phyloP scores from a whole-genome alignment of 345 rosid genomes.

The Orychophragmus violaceus region DNA sequence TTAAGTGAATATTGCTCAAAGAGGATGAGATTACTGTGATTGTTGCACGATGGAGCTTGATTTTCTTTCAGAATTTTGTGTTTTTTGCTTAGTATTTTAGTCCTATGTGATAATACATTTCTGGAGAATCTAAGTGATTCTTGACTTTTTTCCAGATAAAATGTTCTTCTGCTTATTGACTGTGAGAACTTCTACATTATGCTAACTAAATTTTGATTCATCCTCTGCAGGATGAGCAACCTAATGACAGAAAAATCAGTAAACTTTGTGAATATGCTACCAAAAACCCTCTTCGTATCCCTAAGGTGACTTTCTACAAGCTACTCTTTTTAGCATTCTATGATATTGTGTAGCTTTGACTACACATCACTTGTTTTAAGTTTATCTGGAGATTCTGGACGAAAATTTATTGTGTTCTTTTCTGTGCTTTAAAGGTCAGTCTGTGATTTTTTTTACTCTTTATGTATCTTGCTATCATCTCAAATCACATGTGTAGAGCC shows the following conservation, averaged over 20 bases:
- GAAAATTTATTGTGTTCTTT: too few species aligned
- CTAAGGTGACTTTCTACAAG: conserved; percentile 34
- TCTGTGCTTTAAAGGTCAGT: too few species aligned
- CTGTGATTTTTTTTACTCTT: too few species aligned
- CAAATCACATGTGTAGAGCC: too few species aligned
- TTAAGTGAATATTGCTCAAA: background rate
- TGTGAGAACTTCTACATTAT: background rate
- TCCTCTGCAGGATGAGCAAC: background rate
- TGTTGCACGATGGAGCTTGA: background rate
- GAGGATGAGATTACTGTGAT: background rate
- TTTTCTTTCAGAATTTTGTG: too few species aligned
- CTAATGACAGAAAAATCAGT: background rate
- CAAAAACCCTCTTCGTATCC: conserved; percentile 68
- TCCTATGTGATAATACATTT: background rate
- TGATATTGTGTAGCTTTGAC: too few species aligned
- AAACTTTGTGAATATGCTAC: conserved; percentile 54
- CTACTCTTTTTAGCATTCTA: background rate
- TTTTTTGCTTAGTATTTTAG: background rate
- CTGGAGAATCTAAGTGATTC: background rate
- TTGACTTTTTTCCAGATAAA: too few species aligned
- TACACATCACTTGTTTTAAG: too few species aligned
- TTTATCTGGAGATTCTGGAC: too few species aligned
- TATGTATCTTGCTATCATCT: too few species aligned
- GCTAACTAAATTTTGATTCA: too few species aligned
- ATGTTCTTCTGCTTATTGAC: background rate